Evolutionary conservation across 1,284 basidiomycete genomes (phyloP).

Genomic region (Singerocomus inundabilis): DNA sequence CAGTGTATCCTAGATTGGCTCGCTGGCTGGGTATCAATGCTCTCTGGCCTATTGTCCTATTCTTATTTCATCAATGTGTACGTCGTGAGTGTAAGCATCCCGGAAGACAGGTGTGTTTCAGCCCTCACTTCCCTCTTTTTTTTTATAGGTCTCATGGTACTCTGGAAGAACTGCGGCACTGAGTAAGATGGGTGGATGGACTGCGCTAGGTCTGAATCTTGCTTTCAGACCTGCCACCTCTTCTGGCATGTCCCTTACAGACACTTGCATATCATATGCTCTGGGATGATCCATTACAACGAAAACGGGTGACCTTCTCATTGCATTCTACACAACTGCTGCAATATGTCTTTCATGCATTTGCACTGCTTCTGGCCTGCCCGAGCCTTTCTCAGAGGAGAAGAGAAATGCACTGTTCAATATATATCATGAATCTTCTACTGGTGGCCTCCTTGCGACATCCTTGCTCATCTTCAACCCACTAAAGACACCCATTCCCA

Average conservation of each 20-base stretch:
- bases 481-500: neutral
- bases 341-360: conserved; percentile 20
- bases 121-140: neutral
- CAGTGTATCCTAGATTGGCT: conserved; percentile 1
- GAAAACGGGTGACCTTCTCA: conserved; percentile 20
- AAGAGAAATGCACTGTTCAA: conserved; percentile 25
- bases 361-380: conserved; percentile 27
- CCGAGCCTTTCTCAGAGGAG: conserved; percentile 33
- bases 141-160: neutral
- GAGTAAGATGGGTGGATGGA: conserved; percentile 27
- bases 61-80: neutral
- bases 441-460: neutral
- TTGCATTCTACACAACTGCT: conserved; percentile 28
- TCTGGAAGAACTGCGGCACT: conserved; percentile 29
- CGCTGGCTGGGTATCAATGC: neutral
- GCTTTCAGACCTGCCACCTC: neutral
- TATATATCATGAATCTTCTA: conserved; percentile 4
- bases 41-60: neutral
- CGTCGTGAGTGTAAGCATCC: neutral
- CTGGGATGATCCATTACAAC: conserved; percentile 34
- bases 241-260: conserved; percentile 15
- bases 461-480: neutral
- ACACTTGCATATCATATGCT: conserved; percentile 25
- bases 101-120: neutral
- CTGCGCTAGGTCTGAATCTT: neutral